Conservation (phyloP, 192 early-diverging fungal genomes). For the Backusella parvicylindrica region DNA sequence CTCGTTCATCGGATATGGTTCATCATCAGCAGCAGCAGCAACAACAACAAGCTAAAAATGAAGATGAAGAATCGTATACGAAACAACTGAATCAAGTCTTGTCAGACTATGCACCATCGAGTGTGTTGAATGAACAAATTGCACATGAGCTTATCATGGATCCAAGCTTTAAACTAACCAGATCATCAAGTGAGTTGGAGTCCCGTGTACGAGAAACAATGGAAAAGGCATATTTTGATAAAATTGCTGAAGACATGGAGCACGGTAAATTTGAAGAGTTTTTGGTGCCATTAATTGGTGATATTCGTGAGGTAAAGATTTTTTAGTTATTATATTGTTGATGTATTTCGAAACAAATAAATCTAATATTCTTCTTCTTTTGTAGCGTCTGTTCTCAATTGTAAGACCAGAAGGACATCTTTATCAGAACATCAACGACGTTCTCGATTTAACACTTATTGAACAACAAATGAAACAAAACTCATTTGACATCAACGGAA, state of each 20-base stretch:
- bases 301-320: conserved; percentile 54
- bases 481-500: conserved; percentile 49
- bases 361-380: neutral
- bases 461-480: conserved; percentile 58
- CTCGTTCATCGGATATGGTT: neutral
- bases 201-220: conserved; percentile 55
- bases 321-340: too few relatives aligned
- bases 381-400: conserved; percentile 62
- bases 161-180: conserved; percentile 64
- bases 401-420: conserved; percentile 51
- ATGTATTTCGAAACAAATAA: neutral
- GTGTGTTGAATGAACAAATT: conserved; percentile 61
- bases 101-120: conserved; percentile 35
- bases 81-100: conserved; percentile 38
- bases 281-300: conserved; percentile 49
- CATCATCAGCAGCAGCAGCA: neutral
- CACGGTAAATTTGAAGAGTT: conserved; percentile 42
- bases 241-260: conserved; percentile 55
- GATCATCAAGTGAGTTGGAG: conserved; percentile 42
- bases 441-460: conserved; percentile 66
- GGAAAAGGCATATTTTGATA: conserved; percentile 70
- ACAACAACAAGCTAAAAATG: neutral
- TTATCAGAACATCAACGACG: conserved; percentile 56
- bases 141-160: conserved; percentile 78
- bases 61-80: neutral